Conservation (phyloP, 441 rosid genomes). For the Adansonia madagascariensis region DNA sequence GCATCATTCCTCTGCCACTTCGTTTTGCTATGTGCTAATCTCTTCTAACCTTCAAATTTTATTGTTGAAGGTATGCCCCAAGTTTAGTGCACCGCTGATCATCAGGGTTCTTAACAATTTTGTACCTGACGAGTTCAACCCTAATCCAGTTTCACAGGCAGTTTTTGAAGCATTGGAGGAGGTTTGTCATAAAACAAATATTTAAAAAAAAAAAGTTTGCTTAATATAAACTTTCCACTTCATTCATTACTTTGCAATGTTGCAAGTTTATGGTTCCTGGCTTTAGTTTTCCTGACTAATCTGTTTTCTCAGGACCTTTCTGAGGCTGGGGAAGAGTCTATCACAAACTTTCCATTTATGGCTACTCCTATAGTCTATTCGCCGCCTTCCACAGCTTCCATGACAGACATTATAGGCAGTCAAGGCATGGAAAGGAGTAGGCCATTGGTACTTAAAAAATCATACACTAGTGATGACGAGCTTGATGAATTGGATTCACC, state of each 20-base stretch:
- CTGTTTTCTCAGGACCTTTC: slow-evolving; percentile 40
- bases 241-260: not conserved
- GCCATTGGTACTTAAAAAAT: slow-evolving; percentile 60
- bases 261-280: slow-evolving; percentile 3
- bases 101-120: slow-evolving; percentile 71
- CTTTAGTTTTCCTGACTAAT: slow-evolving; percentile 19
- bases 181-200: slow-evolving; percentile 46
- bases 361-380: slow-evolving; percentile 63
- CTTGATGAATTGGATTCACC: slow-evolving; percentile 82
- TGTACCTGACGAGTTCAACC: slow-evolving; percentile 90
- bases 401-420: slow-evolving; percentile 50
- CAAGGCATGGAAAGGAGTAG: slow-evolving; percentile 52
- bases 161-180: slow-evolving; percentile 72
- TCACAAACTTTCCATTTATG: slow-evolving; percentile 56
- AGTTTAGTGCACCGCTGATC: slow-evolving; percentile 61
- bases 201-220: not conserved
- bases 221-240: not conserved
- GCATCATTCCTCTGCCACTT: not conserved
- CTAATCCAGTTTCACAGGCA: slow-evolving; percentile 73
- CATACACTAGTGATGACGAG: slow-evolving; percentile 83
- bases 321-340: slow-evolving; percentile 51
- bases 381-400: slow-evolving; percentile 61
- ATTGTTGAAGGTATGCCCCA: slow-evolving; percentile 76
- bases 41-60: slow-evolving; percentile 14
- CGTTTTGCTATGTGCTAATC: slow-evolving; percentile 13